These are phyloP conservation scores for Paraphoma chrysanthemicola DNA, from an alignment of 2,329 filamentous ascomycete genomes.

Conservation along the genomic window DNA sequence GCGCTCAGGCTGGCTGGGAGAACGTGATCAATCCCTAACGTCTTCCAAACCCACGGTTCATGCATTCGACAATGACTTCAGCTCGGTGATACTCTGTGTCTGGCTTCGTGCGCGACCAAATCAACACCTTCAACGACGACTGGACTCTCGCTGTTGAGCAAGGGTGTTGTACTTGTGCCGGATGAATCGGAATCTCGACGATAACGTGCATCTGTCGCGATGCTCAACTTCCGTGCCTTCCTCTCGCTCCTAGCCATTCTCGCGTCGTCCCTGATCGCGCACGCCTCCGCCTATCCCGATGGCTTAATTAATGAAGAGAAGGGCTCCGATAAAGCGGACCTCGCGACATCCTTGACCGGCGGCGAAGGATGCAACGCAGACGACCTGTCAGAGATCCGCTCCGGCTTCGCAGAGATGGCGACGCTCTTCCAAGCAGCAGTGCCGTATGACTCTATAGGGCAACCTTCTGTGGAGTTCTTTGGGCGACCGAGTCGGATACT, in stretches of 20 bases:
- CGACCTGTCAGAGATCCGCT: conserved; percentile 33
- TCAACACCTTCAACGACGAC: too few species aligned
- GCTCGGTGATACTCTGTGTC: not conserved
- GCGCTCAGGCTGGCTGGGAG: not conserved
- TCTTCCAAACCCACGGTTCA: not conserved
- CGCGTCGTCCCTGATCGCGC: conserved; percentile 23
- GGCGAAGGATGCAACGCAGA: conserved; percentile 38
- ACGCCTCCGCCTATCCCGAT: conserved; percentile 29
- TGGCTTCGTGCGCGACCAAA: not conserved
- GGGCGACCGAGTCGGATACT: conserved; percentile 24
- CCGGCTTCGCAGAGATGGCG: conserved; percentile 44
- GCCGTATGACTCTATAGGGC: conserved; percentile 27
- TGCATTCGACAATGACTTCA: not conserved
- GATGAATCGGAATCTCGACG: not conserved
- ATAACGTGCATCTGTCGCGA: conserved; percentile 6
- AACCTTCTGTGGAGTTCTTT: conserved; percentile 39
- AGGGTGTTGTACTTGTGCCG: not conserved
- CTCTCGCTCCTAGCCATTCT: conserved; percentile 31
- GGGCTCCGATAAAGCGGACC: conserved; percentile 14
- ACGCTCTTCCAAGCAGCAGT: conserved; percentile 33
- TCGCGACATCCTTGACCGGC: conserved; percentile 36
- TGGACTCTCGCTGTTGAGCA: too few species aligned
- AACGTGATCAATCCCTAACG: not conserved
- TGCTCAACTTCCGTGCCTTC: conserved; percentile 30
- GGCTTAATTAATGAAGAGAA: conserved; percentile 35